Base-by-base conservation (phyloP, 257 asterid species). In the Scutellaria baicalensis region DNA sequence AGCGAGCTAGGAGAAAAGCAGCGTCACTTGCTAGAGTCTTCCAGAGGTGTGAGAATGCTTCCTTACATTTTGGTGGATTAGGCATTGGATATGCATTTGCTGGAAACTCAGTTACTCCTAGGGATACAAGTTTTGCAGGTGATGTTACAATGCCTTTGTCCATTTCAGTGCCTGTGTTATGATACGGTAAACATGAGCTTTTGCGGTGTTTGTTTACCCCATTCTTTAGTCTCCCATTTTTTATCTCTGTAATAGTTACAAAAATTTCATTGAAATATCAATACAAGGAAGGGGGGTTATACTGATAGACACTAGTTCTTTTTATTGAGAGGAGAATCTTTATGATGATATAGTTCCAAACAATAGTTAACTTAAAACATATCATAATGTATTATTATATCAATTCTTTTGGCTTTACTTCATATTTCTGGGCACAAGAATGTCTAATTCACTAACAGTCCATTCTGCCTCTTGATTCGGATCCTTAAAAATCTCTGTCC, bases 11-110 rank as follows among this genome's bases (percentile, higher is more conserved):
- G 83, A 75, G 98, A 74, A 93, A 93, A 76, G 97, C 97, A 0
- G 97, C 97, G 9, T 93, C 97, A 0, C 86, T 93, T 56, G 98
- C 97, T 59, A 60, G 95, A 55, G 95, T 93, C 20, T 88, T 87
- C 70, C 98, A 86, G 70, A 85, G 92, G 76, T 79, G 92, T 16
- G 97, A 88, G 74, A 77, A 81, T 48, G 79, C 80, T 2, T 74
- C 85, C 0, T 51, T 89, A 38, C 88, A 80, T 69, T 84, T 64
- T 44, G 88, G 94, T 9, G 89, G 89, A 33, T 72, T 83, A 38
- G 85, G 87, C 9, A 77, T 84, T 10, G 90, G 95, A 27, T 88
- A 84, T 74, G 84, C 82, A 49, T 84, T 77, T 71, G 83, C 88
- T 2, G 88, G 87, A 18, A 83, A 80, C 82, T 75, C 88, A 50